Evolutionary conservation across 148 eudicot genomes (phyloP), one percentile per base, ranked within the genome.

Genomic region (Rhododendron ovatum): DNA sequence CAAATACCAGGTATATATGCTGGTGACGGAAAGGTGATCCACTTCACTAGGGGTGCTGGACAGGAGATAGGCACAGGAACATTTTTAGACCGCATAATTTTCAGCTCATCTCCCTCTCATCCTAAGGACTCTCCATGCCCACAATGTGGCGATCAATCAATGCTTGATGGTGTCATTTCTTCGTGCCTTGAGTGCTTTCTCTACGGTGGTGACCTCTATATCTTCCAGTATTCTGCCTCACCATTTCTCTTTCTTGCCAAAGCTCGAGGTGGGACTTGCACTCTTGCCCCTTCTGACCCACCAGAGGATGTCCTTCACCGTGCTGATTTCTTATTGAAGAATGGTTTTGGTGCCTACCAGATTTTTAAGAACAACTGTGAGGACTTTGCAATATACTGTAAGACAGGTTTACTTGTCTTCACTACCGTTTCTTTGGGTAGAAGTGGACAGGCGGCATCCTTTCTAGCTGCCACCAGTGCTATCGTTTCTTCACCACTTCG

Each of bases 171-270:
- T 79, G 99, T 96, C 80, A 92, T 95, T 45, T 91, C 91, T 57
- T 96, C 99, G 11, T 96, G 99, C 89, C 92, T 97, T 5, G 98
- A 97, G 3, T 97, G 99, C 81, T 97, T 97, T 86, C 96, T 97
- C 35, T 88, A 87, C 48, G 95, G 90, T 47, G 98, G 96, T 1
- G 94, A 94, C 35, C 98, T 97, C 65, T 95, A 97, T 82, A 89
- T 86, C 69, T 97, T 97, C 71, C 84, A 90, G 81, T 97, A 97
- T 41, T 85, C 86, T 13, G 96, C 92, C 86, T 86, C 93, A 8
- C 93, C 92, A 1, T 88, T 84, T 50, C 61, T 91, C 84, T 97
- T 94, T 86, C 93, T 97, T 13, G 95, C 95, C 83, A 93, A 95
- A 86, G 98, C 93, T 84, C 94, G 98, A 81, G 98, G 99, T 10